These are phyloP conservation scores for Pythium myriotylum DNA, from an alignment of 352 stramenopile species.

Conservation along the genomic window DNA sequence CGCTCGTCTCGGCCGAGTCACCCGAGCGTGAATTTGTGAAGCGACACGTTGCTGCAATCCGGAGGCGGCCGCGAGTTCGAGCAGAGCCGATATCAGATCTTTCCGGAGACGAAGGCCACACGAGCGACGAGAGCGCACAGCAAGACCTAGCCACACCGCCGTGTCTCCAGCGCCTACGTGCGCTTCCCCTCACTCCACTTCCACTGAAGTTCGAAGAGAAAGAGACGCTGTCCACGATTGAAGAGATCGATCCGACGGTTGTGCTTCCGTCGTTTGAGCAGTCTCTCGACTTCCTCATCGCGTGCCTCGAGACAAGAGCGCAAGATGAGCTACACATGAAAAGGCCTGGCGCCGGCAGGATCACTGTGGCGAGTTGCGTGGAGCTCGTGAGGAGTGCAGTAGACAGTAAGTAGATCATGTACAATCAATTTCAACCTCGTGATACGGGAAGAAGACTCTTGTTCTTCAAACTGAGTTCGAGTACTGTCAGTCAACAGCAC, in stretches of 20 bases:
- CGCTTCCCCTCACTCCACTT: not conserved
- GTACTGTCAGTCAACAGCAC: no score
- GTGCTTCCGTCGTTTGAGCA: conserved; percentile 8
- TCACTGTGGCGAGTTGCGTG: no score
- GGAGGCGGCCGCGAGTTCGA: not conserved
- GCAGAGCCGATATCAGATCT: no score
- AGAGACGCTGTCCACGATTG: no score
- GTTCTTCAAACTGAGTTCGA: no score
- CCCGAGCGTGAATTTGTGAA: not conserved
- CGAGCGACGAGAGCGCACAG: not conserved
- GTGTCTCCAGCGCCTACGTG: conserved; percentile 8
- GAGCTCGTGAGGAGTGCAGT: no score
- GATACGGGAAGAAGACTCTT: no score
- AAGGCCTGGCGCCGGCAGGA: no score
- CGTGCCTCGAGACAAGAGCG: not conserved
- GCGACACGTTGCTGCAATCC: not conserved
- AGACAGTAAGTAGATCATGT: no score
- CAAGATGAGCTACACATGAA: not conserved
- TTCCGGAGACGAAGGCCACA: no score
- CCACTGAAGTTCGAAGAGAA: not conserved
- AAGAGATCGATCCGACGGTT: not conserved
- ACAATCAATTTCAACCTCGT: no score
- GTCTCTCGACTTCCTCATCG: conserved; percentile 8
- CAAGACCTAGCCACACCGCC: not conserved
- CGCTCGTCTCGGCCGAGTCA: not conserved